Evolutionary conservation across 2,329 filamentous ascomycete genomes (phyloP).

Genomic region (Chaetomium sp.): DNA sequence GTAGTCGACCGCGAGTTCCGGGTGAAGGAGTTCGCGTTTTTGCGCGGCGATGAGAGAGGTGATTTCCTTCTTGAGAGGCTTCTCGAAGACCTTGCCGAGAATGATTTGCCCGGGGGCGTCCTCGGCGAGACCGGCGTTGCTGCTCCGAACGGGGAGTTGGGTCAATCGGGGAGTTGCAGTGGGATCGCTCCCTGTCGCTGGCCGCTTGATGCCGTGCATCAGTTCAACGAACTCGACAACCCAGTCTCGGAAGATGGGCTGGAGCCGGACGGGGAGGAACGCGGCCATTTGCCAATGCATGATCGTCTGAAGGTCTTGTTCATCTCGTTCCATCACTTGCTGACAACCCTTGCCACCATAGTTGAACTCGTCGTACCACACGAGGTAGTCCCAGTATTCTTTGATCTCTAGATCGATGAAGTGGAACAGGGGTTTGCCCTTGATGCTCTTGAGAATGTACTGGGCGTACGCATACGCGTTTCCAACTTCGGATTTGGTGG

Average conservation of each 20-base stretch:
- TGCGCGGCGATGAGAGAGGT: constrained; percentile 74
- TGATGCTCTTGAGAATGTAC: constrained; percentile 97
- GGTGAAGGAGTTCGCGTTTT: constrained; percentile 81
- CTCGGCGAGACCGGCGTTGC: constrained; percentile 50
- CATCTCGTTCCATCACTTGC: constrained; percentile 64
- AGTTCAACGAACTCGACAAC: constrained; percentile 90
- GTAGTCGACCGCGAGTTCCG: constrained; percentile 82
- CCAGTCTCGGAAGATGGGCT: constrained; percentile 85
- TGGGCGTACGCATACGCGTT: constrained; percentile 96
- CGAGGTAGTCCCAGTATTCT: constrained; percentile 98
- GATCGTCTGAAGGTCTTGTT: constrained; percentile 78
- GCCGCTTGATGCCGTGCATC: constrained; percentile 82
- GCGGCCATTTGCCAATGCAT: constrained; percentile 98
- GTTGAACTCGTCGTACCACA: constrained; percentile 99
- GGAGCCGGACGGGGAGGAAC: constrained; percentile 74
- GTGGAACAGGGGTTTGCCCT: constrained; percentile 89
- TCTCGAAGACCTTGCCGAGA: constrained; percentile 77
- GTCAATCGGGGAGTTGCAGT: constrained; percentile 50
- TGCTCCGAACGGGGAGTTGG: constrained; percentile 51
- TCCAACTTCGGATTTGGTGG: constrained; percentile 90
- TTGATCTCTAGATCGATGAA: constrained; percentile 97
- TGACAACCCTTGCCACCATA: constrained; percentile 91
- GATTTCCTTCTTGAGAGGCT: constrained; percentile 85
- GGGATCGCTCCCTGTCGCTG: constrained; percentile 43
- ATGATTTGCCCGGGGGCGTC: constrained; percentile 56